Evolutionary conservation across 1,284 basidiomycete species (phyloP), one percentile per base, ranked within the genome.

Genomic region (Megacollybia platyphylla): DNA sequence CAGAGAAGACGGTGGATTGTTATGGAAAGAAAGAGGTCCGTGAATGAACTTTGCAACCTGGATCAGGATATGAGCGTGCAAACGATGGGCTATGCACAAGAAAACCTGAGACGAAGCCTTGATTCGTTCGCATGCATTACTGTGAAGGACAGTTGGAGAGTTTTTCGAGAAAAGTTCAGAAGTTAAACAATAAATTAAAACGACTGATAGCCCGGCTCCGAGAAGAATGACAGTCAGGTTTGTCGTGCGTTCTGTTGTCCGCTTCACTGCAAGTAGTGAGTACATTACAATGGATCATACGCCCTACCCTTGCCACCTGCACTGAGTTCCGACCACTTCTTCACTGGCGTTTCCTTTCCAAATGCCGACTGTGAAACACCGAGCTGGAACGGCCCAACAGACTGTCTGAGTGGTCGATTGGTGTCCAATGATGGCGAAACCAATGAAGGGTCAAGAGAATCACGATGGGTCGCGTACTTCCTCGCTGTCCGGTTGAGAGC

Each of bases 91-190:
- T 42, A 30, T 26, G 42, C 24, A 39, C 34, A 20, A 11, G 53
- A 66, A 42, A 47, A 89, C 87, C 59, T 70, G 71, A 36, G 76
- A 62, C 20, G 87, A 91, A 6, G 71, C 66, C 52, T 84, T 78
- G 48, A 96, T 87, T 44, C 79, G 73, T 47, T 91, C 81, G 57
- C 90, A 91, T 9, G 89, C 87, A 49, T 90, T 78, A 34, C 77
- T 77, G 57, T 91, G 92, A 41, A 96, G 66, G 26, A 92, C 88
- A 1, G 88, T 90, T 1, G 91, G 88, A 26, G 89, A 93, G 62
- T 96, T 97, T 56, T 76, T 82, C 10, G 90, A 91, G 60, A 94
- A 93, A 5, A 96, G 70, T 60, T 94, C 90, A 17, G 87, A 86
- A 8, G 82, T 83, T 29, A 93, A 70, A 8, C 87, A 83, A 52